Conservation (phyloP, 176 grass and related monocot genomes). For the Eleusine indica region DNA sequence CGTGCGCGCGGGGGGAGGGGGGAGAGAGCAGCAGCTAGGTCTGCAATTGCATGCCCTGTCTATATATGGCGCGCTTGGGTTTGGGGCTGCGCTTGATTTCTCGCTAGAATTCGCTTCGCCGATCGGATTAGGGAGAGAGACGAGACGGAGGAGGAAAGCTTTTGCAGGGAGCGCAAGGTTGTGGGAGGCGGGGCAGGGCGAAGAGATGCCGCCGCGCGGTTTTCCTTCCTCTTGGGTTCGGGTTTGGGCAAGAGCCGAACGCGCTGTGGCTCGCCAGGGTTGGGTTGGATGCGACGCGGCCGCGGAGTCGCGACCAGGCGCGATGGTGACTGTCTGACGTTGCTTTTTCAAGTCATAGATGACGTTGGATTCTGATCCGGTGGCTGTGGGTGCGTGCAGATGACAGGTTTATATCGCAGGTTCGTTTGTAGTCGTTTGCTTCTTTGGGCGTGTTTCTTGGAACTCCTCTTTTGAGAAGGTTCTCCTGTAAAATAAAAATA, state of each 20-base stretch:
- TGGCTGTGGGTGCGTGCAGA: neutral
- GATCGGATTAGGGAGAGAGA: slow-evolving; percentile 11
- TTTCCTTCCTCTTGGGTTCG: neutral
- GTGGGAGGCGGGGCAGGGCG: neutral
- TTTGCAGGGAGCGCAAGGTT: slow-evolving; percentile 14
- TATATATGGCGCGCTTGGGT: slow-evolving; percentile 37
- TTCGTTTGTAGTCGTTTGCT: neutral
- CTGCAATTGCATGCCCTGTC: slow-evolving; percentile 38
- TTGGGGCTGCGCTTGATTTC: slow-evolving; percentile 10
- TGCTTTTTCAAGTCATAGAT: neutral
- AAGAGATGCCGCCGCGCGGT: slow-evolving; percentile 5
- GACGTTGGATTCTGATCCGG: slow-evolving; percentile 8
- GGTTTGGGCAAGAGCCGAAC: neutral
- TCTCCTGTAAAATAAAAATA: too few relatives aligned
- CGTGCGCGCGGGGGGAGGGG: neutral
- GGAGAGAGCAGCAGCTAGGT: slow-evolving; percentile 36
- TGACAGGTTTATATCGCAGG: neutral
- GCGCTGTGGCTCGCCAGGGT: neutral
- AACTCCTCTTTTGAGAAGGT: neutral
- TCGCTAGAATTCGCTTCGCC: neutral
- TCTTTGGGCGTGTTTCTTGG: neutral
- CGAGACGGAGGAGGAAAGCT: neutral
- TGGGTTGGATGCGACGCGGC: neutral
- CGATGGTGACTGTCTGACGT: neutral
- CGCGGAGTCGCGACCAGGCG: neutral